phyloP scores from a whole-genome alignment of 768 basidiomycete species.

The Ramaria sp. region DNA sequence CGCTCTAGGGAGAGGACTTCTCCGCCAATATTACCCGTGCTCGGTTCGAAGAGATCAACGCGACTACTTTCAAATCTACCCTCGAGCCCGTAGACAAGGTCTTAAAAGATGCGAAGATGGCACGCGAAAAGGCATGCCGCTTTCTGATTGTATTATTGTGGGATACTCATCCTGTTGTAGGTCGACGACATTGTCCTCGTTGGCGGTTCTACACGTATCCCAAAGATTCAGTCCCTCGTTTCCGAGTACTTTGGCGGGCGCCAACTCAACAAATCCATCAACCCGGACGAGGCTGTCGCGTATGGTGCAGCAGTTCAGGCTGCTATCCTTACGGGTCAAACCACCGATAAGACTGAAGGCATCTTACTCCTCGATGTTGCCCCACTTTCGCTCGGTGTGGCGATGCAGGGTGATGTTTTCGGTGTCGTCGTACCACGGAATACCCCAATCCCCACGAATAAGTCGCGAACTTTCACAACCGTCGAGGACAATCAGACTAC shows the following conservation, averaged over 20 bases:
- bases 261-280: conserved; percentile 99
- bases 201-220: conserved; percentile 99
- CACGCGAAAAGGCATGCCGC: conserved; percentile 63
- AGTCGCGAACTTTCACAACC: conserved; percentile 97
- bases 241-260: conserved; percentile 98
- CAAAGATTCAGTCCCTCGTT: conserved; percentile 96
- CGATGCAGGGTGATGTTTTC: conserved; percentile 99
- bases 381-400: conserved; percentile 97
- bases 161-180: conserved; percentile 93
- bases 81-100: conserved; percentile 98
- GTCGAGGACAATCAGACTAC: conserved; percentile 99
- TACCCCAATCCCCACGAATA: conserved; percentile 99
- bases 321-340: conserved; percentile 96
- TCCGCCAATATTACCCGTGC: conserved; percentile 98
- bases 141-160: conserved; percentile 25
- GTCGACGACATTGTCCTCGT: conserved; percentile 99
- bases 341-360: conserved; percentile 97
- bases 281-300: conserved; percentile 99
- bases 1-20: conserved; percentile 83
- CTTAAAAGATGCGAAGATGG: conserved; percentile 96
- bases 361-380: conserved; percentile 97
- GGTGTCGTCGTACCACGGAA: conserved; percentile 99
- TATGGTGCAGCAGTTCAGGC: conserved; percentile 99
- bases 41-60: conserved; percentile 99
- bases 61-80: conserved; percentile 89